Base-by-base conservation (phyloP, 768 basidiomycete genomes). In the Mycena albidolilacea region DNA sequence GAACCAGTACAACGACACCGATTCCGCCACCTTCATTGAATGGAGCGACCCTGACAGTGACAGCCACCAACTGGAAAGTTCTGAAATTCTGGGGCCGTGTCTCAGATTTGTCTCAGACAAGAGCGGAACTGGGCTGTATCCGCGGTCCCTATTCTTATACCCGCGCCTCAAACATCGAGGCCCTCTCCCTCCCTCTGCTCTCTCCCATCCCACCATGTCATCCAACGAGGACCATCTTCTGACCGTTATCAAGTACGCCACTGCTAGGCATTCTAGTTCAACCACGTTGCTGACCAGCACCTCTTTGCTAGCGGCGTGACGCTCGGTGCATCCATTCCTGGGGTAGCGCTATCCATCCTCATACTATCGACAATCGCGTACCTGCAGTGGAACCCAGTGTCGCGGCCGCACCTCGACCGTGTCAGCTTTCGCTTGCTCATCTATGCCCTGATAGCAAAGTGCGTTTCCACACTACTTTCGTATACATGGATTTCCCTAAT, bases 381-480 rank as follows among this genome's bases (percentile, higher is more conserved):
- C 46, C 37, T 61, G 38, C 44, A 7, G 23, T 61, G 59, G 48
- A 17, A 37, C 15, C 48, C 62, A 7, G 60, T 52, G 10, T 69
- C 61, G 23, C 46, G 60, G 5, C 46, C 38, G 7, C 19, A 69
- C 9, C 37, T 69, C 38, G 35, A 69, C 68, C 68, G 68, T 8
- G 68, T 69, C 61, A 69, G 68, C 19, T 62, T 69, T 37, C 68
- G 68, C 9, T 50, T 69, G 11, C 48, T 69, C 2, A 12, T 69
- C 8, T 63, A 63, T 44, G 60, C 68, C 12, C 8, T 69, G 37
- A 7, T 37, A 8, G 50, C 60, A 6, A 75, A 79, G 78, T 79
- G 72, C 7, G 70, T 37, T 64, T 30, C 30, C 3, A 15, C 46
- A 30, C n/a, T 3, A 3, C 30, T 30, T 15, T 14, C 60, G 38